Percentiles rank a stretch among this genome's conserved stretches.
Evolutionary conservation across 495 filamentous ascomycete genomes (phyloP).

Genomic region (Neurospora sp.): DNA sequence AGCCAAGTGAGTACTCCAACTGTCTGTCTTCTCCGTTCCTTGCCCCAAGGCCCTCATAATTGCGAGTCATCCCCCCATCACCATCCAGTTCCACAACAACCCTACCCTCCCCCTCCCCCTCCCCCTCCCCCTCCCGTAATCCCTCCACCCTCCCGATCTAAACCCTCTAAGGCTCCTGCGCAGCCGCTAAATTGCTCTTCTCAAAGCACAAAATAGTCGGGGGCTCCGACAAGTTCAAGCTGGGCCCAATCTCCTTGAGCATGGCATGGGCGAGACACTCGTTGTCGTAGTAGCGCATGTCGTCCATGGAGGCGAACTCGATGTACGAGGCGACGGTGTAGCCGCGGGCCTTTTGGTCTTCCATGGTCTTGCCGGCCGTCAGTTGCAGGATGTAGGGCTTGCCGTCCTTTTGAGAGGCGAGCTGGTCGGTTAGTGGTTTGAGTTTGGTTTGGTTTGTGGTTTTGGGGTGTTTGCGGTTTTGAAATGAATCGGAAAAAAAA

Average conservation of each 20-base stretch:
- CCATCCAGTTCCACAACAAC: too few relatives aligned
- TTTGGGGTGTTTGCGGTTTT: background rate
- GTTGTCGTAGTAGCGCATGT: conserved; percentile 61
- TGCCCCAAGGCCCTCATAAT: too few relatives aligned
- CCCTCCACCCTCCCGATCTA: background rate
- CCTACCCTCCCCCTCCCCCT: background rate
- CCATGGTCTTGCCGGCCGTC: conserved; percentile 32
- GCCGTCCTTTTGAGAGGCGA: conserved; percentile 36
- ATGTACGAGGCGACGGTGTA: conserved; percentile 50
- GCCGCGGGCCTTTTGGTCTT: conserved; percentile 50
- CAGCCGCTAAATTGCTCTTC: background rate
- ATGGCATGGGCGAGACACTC: conserved; percentile 51
- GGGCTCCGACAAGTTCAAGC: conserved; percentile 29
- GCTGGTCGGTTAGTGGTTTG: background rate
- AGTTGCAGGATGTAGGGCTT: conserved; percentile 54
- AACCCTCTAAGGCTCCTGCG: background rate
- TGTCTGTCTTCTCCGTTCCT: too few relatives aligned
- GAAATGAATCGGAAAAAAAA: background rate
- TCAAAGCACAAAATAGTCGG: conserved; percentile 42
- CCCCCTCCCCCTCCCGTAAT: background rate
- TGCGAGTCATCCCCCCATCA: too few relatives aligned
- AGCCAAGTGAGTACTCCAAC: background rate
- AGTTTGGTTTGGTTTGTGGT: background rate
- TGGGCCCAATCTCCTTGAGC: conserved; percentile 40
- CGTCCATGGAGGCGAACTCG: conserved; percentile 50